Conservation (phyloP, 352 stramenopile genomes). For the Phytophthora nicotianae region DNA sequence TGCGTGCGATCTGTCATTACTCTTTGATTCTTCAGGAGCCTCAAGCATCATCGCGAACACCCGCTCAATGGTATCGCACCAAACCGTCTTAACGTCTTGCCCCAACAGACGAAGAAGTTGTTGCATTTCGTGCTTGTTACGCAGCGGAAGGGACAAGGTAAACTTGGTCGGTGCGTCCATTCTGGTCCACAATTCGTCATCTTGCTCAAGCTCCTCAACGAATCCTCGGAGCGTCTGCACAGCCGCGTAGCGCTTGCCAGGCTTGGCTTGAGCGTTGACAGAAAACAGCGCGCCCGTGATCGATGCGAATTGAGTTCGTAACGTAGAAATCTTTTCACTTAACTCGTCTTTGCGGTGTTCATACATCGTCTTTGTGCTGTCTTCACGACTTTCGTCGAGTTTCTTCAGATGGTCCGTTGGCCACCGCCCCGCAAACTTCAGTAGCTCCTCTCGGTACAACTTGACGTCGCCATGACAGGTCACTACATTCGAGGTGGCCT, state of each 20-base stretch:
- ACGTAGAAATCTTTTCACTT: slow-evolving; percentile 12
- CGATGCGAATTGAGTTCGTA: slow-evolving; percentile 35
- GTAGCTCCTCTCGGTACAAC: slow-evolving; percentile 34
- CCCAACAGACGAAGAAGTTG: slow-evolving; percentile 34
- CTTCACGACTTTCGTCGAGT: slow-evolving; percentile 26
- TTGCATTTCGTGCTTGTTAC: slow-evolving; percentile 43
- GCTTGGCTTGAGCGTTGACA: slow-evolving; percentile 30
- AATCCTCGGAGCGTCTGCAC: slow-evolving; percentile 30
- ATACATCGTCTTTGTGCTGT: not conserved
- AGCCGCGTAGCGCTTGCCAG: slow-evolving; percentile 28
- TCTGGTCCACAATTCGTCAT: slow-evolving; percentile 28
- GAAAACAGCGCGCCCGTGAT: slow-evolving; percentile 37
- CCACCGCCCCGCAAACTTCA: slow-evolving; percentile 38
- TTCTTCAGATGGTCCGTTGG: slow-evolving; percentile 27
- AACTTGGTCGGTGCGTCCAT: slow-evolving; percentile 38
- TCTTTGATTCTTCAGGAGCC: slow-evolving; percentile 5
- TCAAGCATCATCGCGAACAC: slow-evolving; percentile 36
- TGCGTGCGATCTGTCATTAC: slow-evolving; percentile 4
- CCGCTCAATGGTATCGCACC: slow-evolving; percentile 32
- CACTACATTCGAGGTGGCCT: slow-evolving; percentile 22
- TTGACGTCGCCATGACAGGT: slow-evolving; percentile 17
- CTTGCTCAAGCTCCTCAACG: slow-evolving; percentile 28
- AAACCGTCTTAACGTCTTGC: slow-evolving; percentile 28
- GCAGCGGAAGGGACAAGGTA: slow-evolving; percentile 32
- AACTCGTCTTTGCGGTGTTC: slow-evolving; percentile 18